A percentile compares a stretch with the other conserved stretches of the same genome.
Conservation (phyloP, 2,329 filamentous ascomycete genomes). For the Paecilomyces sp. region DNA sequence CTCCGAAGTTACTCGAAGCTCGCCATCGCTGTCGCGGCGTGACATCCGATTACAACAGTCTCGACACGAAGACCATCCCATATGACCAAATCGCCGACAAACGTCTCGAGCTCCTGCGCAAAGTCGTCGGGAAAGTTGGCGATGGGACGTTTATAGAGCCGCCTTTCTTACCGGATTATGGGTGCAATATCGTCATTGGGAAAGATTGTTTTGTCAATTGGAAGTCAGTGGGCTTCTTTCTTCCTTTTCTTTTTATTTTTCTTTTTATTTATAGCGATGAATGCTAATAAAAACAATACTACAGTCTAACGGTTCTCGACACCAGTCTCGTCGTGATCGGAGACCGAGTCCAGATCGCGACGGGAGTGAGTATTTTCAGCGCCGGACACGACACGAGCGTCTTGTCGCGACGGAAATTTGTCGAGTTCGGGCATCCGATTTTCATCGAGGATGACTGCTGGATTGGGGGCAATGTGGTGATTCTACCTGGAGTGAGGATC, state of each 20-base stretch:
- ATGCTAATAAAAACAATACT: conserved; percentile 16
- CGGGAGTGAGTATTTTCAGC: conserved; percentile 46
- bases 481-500: conserved; percentile 37
- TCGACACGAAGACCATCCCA: background rate
- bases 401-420: conserved; percentile 38
- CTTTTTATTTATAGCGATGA: no score
- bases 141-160: conserved; percentile 16
- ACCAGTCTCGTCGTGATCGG: conserved; percentile 48
- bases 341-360: conserved; percentile 47
- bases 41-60: background rate
- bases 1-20: background rate
- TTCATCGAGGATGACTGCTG: conserved; percentile 43
- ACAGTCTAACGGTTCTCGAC: conserved; percentile 52
- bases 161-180: conserved; percentile 25
- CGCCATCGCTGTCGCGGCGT: background rate
- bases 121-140: conserved; percentile 21
- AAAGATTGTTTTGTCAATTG: conserved; percentile 24
- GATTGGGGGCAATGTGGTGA: conserved; percentile 43
- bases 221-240: no score
- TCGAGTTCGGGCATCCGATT: conserved; percentile 45
- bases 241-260: no score
- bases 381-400: conserved; percentile 49
- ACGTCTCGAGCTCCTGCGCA: conserved; percentile 18
- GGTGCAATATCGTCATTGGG: conserved; percentile 24
- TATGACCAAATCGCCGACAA: conserved; percentile 18